Evolutionary conservation across 2,329 filamentous ascomycete genomes (phyloP).

Genomic region (Fusarium sp.): DNA sequence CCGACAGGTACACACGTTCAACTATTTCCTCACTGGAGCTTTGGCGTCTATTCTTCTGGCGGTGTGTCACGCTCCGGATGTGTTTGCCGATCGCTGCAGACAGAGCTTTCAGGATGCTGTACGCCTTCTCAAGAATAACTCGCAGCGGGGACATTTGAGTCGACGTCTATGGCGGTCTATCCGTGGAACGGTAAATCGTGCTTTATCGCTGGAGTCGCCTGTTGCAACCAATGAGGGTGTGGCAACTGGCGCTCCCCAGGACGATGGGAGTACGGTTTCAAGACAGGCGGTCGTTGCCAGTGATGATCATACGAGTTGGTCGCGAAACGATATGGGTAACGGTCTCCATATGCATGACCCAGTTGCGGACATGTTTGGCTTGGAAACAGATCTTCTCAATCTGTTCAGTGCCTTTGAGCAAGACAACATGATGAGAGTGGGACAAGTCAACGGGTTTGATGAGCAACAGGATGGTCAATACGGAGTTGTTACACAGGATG

Average conservation of each 20-base stretch:
- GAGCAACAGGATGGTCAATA: not conserved
- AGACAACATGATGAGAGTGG: constrained; percentile 4
- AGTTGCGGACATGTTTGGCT: constrained; percentile 5
- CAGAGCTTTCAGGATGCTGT: constrained; percentile 15
- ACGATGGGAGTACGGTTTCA: not conserved
- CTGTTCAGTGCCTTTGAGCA: constrained; percentile 23
- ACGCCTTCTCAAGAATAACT: not conserved
- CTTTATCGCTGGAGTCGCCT: not conserved
- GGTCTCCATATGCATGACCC: not conserved
- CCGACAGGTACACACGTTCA: constrained; percentile 11
- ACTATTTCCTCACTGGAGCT: constrained; percentile 8
- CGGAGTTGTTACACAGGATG: not conserved
- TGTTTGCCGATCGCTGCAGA: constrained; percentile 11
- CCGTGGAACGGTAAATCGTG: constrained; percentile 10
- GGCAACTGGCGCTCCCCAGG: not conserved
- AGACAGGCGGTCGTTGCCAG: not conserved
- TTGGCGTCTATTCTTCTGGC: constrained; percentile 10
- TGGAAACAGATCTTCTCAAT: constrained; percentile 19
- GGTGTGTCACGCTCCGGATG: constrained; percentile 12
- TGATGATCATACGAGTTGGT: not conserved
- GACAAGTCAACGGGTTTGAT: not conserved
- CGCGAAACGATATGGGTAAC: not conserved
- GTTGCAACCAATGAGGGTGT: accelerated
- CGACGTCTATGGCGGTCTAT: constrained; percentile 17
- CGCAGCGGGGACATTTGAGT: constrained; percentile 4